phyloP scores from a whole-genome alignment of 768 basidiomycete species.

The Chlorophyllum brunneum region DNA sequence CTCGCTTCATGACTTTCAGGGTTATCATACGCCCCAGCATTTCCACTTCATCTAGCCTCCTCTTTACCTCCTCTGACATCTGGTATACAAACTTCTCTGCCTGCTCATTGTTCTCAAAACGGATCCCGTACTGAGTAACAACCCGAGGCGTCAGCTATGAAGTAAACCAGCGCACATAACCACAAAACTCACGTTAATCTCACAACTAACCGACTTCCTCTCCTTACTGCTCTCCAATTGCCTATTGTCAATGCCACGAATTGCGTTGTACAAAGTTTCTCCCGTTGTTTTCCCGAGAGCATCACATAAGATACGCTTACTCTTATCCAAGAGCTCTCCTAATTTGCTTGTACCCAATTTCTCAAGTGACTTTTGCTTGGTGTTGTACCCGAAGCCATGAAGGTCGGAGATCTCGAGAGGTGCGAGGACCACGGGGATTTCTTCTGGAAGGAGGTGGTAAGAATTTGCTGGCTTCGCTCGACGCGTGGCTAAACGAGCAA shows the following conservation, averaged over 20 bases:
- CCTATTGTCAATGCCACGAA: constrained; percentile 81
- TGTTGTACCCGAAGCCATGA: constrained; percentile 81
- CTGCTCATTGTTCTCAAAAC: constrained; percentile 80
- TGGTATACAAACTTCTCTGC: constrained; percentile 75
- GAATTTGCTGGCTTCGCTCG: constrained; percentile 89
- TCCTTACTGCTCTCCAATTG: constrained; percentile 80
- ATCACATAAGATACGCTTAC: constrained; percentile 61
- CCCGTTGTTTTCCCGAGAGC: constrained; percentile 79
- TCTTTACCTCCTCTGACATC: constrained; percentile 75
- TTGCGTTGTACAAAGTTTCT: constrained; percentile 78
- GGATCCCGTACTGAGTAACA: constrained; percentile 84
- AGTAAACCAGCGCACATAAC: not conserved
- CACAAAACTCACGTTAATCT: constrained; percentile 73
- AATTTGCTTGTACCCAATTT: constrained; percentile 72
- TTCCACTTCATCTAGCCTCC: constrained; percentile 60
- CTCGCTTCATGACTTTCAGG: constrained; percentile 85
- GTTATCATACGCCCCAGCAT: constrained; percentile 76
- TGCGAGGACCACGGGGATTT: constrained; percentile 51
- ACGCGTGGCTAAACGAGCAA: constrained; percentile 89
- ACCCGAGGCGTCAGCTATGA: not conserved
- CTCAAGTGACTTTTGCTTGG: constrained; percentile 72
- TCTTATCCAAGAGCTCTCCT: constrained; percentile 62
- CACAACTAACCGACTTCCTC: constrained; percentile 89
- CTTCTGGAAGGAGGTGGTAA: constrained; percentile 61
- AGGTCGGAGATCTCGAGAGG: constrained; percentile 76